These are phyloP conservation scores for Pichia cephalocereana DNA, from an alignment of 805 yeast genomes.

Conservation along the genomic window DNA sequence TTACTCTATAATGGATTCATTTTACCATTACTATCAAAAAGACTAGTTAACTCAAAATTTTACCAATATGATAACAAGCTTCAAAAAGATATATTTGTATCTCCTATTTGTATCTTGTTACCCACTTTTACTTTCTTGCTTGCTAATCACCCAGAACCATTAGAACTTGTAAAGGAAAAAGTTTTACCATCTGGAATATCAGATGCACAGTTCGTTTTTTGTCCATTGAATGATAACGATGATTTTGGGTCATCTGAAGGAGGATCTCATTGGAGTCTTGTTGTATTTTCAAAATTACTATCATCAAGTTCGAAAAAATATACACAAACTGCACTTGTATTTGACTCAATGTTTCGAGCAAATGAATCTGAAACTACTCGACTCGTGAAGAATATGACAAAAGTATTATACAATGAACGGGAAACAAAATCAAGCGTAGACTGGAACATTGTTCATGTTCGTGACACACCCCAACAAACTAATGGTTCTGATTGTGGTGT, in stretches of 20 bases:
- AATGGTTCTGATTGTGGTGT: conserved; percentile 65
- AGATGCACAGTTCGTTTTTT: conserved; percentile 42
- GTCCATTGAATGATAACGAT: conserved; percentile 61
- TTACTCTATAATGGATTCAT: conserved; percentile 32
- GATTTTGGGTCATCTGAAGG: conserved; percentile 51
- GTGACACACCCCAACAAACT: conserved; percentile 44
- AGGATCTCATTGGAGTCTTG: conserved; percentile 62
- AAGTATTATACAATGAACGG: conserved; percentile 15
- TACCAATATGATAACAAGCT: neutral
- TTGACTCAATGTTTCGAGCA: conserved; percentile 48
- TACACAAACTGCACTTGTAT: conserved; percentile 41
- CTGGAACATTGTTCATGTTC: conserved; percentile 3
- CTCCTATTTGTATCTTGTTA: conserved; percentile 31
- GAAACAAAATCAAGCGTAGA: conserved; percentile 5
- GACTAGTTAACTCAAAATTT: conserved; percentile 20
- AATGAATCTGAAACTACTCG: conserved; percentile 30
- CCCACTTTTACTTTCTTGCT: conserved; percentile 62
- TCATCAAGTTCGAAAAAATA: conserved; percentile 23
- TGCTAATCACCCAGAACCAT: conserved; percentile 39
- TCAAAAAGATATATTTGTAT: neutral
- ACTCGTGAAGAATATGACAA: conserved; percentile 25
- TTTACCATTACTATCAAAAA: conserved; percentile 19
- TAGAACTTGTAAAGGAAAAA: conserved; percentile 25
- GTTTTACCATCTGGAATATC: conserved; percentile 37
- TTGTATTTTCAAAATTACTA: conserved; percentile 29